Base-by-base conservation (phyloP, 805 yeast species). In the Candida arabinofermentans region DNA sequence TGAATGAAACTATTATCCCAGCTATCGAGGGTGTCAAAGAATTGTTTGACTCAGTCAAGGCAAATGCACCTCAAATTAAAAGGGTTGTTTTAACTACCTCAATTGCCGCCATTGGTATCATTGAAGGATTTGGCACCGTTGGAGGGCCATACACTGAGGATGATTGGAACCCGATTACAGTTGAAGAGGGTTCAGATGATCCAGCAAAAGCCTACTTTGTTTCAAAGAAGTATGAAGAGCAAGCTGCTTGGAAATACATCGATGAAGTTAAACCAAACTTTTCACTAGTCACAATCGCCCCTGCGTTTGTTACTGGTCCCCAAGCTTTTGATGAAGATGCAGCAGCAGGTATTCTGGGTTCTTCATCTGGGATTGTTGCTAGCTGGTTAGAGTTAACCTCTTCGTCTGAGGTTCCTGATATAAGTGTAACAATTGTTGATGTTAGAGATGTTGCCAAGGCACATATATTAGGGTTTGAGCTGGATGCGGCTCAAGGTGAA, bases 141-240 rank as follows among this genome's bases (percentile, higher is more conserved):
- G 44, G 48, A 27, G 42, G 48, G 16, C 53, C 54, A 43, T 60
- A 59, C 19, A 70, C 65, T 54, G 48, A 55, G 12, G 37, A 60
- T 13, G 35, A 33, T 4, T 71, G 75, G 76, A 70, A 64, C 45
- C 57, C 58, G 21, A 51, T 66, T 34, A 52, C 66, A 5, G 57
- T 57, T 56, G 69, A 67, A 30, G 38, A 45, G 13, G 24, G 26
- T 14, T 50, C 49, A 2, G 26, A 22, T 6, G 39, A 34, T 33
- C 61, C 60, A 27, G 55, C 57, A 9, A 48, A 51, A 21, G 74
- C 65, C 4, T 72, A 72, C 54, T 29, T 36, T 29, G 70, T 70
- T 29, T 70, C 83, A 24, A 80, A 79, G 60, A 70, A 58, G 10
- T 62, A 64, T 50, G 86, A 84, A 24, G 85, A 82, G 60, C 51